Evolutionary conservation across 805 yeast species (phyloP), one percentile per base, ranked within the genome.

Genomic region (Candida chilensis): DNA sequence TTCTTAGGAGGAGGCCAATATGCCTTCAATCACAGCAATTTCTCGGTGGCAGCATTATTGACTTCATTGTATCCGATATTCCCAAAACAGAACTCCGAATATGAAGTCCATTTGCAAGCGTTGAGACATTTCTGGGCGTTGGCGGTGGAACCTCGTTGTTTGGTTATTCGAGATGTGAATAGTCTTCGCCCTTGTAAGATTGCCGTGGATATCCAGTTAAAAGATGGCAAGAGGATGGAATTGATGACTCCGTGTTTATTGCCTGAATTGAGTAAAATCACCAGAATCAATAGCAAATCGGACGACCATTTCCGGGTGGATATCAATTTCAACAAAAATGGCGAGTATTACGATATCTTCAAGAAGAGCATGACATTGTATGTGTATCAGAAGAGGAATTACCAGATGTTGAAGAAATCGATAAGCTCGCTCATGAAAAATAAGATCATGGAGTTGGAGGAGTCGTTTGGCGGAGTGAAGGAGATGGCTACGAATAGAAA

Each of bases 1-100:
- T 88, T 90, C 47, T 51, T 92, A 21, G 96, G 96, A 1, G 92
- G 95, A 2, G 96, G 97, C 0, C 96, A 86, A 48, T 86, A 75
- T 50, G 87, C 94, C 0, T 70, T 92, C 22, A 67, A 64, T 12
- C 42, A 54, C 5, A 71, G 81, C 3, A 67, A 73, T 32, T 60
- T 80, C 43, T 74, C 85, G 2, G 58, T 78, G 32, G 94, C 88
- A 0, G 52, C 79, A 3, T 62, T 92, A 41, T 55, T 86, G 1
- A 69, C 85, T 0, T 68, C 96, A 0, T 60, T 83, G n/a, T 76
- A 85, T 39, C 96, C 96, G 2, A 61, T 78, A 3, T 78, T 75
- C 37, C 80, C 86, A 1, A 53, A 50, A 27, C 55, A 50, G 17
- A 52, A 47, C 16, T 54, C 51, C 17, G 65, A 55, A n/a, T 59